Evolutionary conservation across 257 asterid genomes (phyloP).

Genomic region (Echium plantagineum): DNA sequence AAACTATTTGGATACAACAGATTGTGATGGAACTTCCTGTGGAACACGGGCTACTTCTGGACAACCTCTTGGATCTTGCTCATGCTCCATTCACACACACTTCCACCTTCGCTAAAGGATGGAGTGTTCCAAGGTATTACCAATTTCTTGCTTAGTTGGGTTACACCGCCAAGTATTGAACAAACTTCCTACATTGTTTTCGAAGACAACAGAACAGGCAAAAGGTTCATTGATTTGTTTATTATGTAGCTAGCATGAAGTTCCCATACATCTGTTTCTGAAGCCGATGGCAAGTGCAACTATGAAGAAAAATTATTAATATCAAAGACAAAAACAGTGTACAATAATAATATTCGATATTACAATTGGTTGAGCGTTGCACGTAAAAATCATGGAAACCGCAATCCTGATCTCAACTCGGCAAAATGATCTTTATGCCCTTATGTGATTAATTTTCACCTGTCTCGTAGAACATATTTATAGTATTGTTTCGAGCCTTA

Average conservation of each 20-base stretch:
- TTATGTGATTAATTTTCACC: neutral
- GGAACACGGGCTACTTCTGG: slow-evolving; percentile 83
- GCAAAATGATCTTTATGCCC: neutral
- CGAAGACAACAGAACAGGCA: too few relatives aligned
- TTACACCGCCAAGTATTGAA: too few relatives aligned
- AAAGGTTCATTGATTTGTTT: too few relatives aligned
- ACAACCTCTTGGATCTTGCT: slow-evolving; percentile 95
- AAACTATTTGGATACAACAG: slow-evolving; percentile 25
- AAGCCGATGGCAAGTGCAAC: too few relatives aligned
- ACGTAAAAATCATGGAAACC: too few relatives aligned
- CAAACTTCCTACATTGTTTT: too few relatives aligned
- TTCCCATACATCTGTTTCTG: too few relatives aligned
- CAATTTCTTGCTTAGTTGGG: neutral
- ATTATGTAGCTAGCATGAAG: too few relatives aligned
- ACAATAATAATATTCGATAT: too few relatives aligned
- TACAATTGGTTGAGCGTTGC: too few relatives aligned
- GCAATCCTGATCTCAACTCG: neutral
- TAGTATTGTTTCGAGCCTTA: neutral
- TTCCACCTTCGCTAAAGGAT: slow-evolving; percentile 94
- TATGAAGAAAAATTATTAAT: too few relatives aligned
- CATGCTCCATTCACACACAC: slow-evolving; percentile 97
- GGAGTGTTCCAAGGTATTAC: slow-evolving; percentile 81
- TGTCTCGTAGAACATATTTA: neutral
- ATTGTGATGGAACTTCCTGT: slow-evolving; percentile 92
- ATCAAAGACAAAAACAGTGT: too few relatives aligned